phyloP scores from a whole-genome alignment of 495 filamentous ascomycete genomes.

The Penicillium daleae region DNA sequence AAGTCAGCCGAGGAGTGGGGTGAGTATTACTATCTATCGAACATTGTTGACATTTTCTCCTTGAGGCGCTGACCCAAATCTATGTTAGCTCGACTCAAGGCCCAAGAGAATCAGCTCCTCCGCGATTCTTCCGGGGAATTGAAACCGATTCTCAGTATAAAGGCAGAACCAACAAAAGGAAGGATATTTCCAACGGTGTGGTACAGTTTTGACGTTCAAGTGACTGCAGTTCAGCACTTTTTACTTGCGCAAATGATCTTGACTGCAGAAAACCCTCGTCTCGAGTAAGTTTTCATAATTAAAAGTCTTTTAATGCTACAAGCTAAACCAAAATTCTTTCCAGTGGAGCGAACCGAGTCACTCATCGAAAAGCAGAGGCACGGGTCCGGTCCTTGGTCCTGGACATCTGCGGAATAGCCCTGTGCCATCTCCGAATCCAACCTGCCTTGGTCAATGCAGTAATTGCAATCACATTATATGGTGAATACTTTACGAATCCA shows the following conservation, averaged over 20 bases:
- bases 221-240: constrained; percentile 30
- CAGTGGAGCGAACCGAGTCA: constrained; percentile 19
- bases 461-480: constrained; percentile 30
- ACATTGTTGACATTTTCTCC: not conserved
- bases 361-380: constrained; percentile 30
- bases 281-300: constrained; percentile 20
- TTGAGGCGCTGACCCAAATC: not conserved
- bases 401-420: constrained; percentile 30
- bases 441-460: constrained; percentile 36
- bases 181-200: constrained; percentile 34
- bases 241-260: constrained; percentile 30
- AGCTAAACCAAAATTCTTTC: not conserved
- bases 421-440: constrained; percentile 20
- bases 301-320: not conserved
- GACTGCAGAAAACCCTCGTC: constrained; percentile 29
- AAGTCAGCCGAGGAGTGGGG: constrained; percentile 23
- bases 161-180: constrained; percentile 28
- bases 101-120: constrained; percentile 18
- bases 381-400: constrained; percentile 33
- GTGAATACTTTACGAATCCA: constrained; percentile 33
- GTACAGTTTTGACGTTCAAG: constrained; percentile 29
- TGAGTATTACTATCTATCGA: constrained; percentile 1
- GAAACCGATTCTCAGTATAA: constrained; percentile 25
- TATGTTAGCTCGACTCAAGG: constrained; percentile 23
- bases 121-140: constrained; percentile 18